Evolutionary conservation across 495 filamentous ascomycete genomes (phyloP).

Genomic region (Bryoglossum gracile): DNA sequence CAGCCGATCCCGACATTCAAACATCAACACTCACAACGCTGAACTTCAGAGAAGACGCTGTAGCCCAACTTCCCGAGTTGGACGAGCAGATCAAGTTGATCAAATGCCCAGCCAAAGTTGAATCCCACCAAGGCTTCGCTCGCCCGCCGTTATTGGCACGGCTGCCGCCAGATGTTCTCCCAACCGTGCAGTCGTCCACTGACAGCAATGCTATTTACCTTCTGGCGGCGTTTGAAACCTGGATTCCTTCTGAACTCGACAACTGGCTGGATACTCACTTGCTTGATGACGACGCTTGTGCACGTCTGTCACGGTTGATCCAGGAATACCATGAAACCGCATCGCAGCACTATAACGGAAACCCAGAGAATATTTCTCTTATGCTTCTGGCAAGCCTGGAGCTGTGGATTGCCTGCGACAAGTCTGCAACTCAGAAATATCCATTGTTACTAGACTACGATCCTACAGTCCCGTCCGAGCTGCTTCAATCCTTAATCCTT

Average conservation of each 20-base stretch:
- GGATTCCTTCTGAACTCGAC: not conserved
- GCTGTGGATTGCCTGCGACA: slow-evolving; percentile 57
- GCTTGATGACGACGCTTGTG: slow-evolving; percentile 12
- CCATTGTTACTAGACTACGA: slow-evolving; percentile 44
- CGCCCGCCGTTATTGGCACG: too few species aligned
- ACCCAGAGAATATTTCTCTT: slow-evolving; percentile 46
- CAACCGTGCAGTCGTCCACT: too few species aligned
- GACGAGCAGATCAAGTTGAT: too few species aligned
- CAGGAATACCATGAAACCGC: slow-evolving; percentile 30
- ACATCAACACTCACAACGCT: too few species aligned
- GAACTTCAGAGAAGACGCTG: too few species aligned
- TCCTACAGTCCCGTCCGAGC: slow-evolving; percentile 34
- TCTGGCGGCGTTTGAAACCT: slow-evolving; percentile 22
- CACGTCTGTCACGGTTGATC: slow-evolving; percentile 3
- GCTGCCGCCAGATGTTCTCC: too few species aligned
- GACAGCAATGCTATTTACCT: not conserved
- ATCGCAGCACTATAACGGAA: slow-evolving; percentile 28
- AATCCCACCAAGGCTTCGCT: too few species aligned
- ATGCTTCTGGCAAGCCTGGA: slow-evolving; percentile 57
- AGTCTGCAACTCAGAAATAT: slow-evolving; percentile 32
- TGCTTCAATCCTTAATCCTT: slow-evolving; percentile 44
- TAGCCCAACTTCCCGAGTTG: too few species aligned
- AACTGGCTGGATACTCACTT: slow-evolving; percentile 23
- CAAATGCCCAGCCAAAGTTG: too few species aligned
- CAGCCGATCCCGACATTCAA: too few species aligned